Evolutionary conservation across 768 basidiomycete genomes (phyloP), one percentile per base, ranked within the genome.

Genomic region (Auriscalpium microsporum): DNA sequence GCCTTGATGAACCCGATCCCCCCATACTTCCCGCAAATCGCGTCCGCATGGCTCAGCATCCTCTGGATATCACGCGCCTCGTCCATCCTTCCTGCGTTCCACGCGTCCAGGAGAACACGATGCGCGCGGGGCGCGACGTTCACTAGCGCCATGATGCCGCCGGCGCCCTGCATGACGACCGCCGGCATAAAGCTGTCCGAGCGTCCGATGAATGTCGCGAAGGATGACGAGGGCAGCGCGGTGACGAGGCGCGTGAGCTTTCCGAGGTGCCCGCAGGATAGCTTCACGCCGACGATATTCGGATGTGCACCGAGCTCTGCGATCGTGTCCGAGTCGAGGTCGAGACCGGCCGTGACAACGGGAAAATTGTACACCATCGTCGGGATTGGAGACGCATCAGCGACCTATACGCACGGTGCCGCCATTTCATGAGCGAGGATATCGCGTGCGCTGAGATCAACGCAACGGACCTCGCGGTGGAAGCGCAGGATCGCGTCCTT

Each of bases 331-430:
- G 89, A 90, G 67, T 90, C 86, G 40, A 94, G 80, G 65, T 94
- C 87, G 57, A 87, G 79, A 13, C 91, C 90, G 1, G 90, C 84
- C 13, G 86, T 86, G 53, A 87, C 88, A 48, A 73, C 76, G 45
- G 90, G 87, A 71, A 91, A 92, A 71, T 93, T 93, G 75, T 93
- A 93, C 50, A 93, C 79, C 79, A 90, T 80, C 8, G 78, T 79
- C 3, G 84, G 85, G 44, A 88, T 80, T 42, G 86, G 82, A 36
- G 82, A 80, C 45, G 75, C 77, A 63, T 81, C 78, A 21, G 89
- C 80, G 33, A 92, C 87, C 79, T 87, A 60, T 58, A 59, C 35
- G 65, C 59, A 60, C 68, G 10, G 44, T 7, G 28, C 28, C 28
- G 28, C 28, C 28, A 2, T 21, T 19, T 35, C 14, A 28, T 21